Evolutionary conservation across 2,329 filamentous ascomycete genomes (phyloP).

Genomic region (Apiospora rasikravindrae): DNA sequence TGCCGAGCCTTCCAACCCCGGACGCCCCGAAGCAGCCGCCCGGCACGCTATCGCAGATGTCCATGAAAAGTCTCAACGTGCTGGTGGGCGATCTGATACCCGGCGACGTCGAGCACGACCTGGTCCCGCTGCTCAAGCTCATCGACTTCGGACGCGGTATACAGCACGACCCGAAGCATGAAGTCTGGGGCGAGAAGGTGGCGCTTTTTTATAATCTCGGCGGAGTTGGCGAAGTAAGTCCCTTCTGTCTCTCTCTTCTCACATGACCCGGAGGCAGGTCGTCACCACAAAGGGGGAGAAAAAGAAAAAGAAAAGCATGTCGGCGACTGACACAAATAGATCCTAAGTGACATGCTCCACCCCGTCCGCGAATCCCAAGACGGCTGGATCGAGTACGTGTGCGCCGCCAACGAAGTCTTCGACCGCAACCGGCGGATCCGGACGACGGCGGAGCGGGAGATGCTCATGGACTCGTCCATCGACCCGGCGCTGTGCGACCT

Average conservation of each 20-base stretch:
- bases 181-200: not conserved
- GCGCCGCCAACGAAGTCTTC: not conserved
- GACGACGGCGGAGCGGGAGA: not conserved
- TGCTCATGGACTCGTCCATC: not conserved
- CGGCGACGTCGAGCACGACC: not conserved
- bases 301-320: not conserved
- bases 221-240: not conserved
- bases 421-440: not conserved
- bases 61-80: slow-evolving; percentile 7
- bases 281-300: not conserved
- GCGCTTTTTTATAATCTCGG: not conserved
- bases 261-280: too few relatives aligned
- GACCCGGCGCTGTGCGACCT: not conserved
- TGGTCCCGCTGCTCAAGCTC: not conserved
- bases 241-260: not conserved
- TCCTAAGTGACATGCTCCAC: not conserved
- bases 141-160: not conserved
- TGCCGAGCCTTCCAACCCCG: not conserved
- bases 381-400: not conserved
- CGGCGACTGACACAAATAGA: not conserved
- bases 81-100: not conserved
- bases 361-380: not conserved
- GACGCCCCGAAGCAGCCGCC: not conserved
- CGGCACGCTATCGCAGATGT: not conserved
- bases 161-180: not conserved